phyloP scores from a whole-genome alignment of 148 eudicot genomes.

The Arbutus unedo region DNA sequence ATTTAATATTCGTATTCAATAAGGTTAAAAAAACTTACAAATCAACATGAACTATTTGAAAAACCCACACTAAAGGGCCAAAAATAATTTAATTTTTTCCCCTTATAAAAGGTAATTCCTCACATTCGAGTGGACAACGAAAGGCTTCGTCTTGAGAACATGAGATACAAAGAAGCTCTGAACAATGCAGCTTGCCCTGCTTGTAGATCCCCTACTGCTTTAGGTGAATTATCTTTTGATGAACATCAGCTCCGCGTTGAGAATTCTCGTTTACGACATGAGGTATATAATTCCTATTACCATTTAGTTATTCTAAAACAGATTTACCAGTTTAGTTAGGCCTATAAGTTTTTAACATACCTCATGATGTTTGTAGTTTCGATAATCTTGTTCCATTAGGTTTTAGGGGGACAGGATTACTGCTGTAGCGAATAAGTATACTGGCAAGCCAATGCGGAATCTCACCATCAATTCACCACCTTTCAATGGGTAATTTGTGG shows the following conservation, averaged over 20 bases:
- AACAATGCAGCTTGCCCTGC: constrained; percentile 34
- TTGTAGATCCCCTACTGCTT: constrained; percentile 37
- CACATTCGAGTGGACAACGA: constrained; percentile 41
- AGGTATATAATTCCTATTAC: no score
- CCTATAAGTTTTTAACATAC: background rate
- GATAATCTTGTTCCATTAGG: background rate
- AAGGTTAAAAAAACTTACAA: no score
- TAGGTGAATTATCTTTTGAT: constrained; percentile 36
- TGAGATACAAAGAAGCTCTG: constrained; percentile 36
- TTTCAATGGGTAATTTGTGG: background rate
- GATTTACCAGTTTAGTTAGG: no score
- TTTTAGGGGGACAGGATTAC: constrained; percentile 25
- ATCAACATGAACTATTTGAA: no score
- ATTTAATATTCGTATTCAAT: no score
- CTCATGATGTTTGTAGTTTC: no score
- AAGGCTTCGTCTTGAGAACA: constrained; percentile 42
- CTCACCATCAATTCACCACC: no score
- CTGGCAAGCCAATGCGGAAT: constrained; percentile 9
- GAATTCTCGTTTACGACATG: constrained; percentile 41
- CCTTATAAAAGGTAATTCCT: no score
- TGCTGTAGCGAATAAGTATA: constrained; percentile 24
- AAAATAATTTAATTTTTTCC: no score
- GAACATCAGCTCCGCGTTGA: constrained; percentile 41
- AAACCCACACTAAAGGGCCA: no score
- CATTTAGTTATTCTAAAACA: no score